Conservation (phyloP, 2,329 filamentous ascomycete genomes). For the Rutstroemia sp. region DNA sequence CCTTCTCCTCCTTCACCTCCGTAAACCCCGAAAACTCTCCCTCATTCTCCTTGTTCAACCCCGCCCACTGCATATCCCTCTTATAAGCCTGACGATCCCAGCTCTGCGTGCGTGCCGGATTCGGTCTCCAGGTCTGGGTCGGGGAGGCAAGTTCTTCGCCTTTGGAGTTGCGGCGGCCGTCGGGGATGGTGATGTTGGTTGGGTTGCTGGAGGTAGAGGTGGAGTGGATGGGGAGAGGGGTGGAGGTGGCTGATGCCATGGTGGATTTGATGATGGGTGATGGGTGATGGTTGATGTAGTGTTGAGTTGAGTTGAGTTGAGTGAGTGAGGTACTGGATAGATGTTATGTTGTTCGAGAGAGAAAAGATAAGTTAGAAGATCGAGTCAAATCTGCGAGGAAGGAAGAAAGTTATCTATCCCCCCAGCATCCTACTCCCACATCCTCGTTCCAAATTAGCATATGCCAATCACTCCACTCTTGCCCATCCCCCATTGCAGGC, state of each 20-base stretch:
- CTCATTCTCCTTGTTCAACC: constrained; percentile 12
- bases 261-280: not conserved
- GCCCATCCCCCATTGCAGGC: too few relatives aligned
- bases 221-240: not conserved
- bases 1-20: constrained; percentile 14
- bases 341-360: not conserved
- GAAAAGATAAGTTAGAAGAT: not conserved
- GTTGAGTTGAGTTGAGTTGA: not conserved
- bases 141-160: constrained; percentile 20
- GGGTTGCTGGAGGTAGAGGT: not conserved
- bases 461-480: too few relatives aligned
- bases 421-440: too few relatives aligned
- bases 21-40: not conserved
- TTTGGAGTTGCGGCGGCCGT: constrained; percentile 20
- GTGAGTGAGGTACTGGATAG: not conserved
- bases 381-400: not conserved
- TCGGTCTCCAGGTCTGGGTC: constrained; percentile 22
- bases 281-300: not conserved
- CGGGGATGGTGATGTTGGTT: constrained; percentile 12
- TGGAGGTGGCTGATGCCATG: not conserved
- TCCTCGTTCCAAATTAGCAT: too few relatives aligned
- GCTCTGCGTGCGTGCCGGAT: constrained; percentile 19
- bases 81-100: constrained; percentile 27
- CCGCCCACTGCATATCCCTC: constrained; percentile 12
- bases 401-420: too few relatives aligned